These are phyloP conservation scores for Cadophora gregata DNA, from an alignment of 2,329 filamentous ascomycete genomes.

Conservation along the genomic window DNA sequence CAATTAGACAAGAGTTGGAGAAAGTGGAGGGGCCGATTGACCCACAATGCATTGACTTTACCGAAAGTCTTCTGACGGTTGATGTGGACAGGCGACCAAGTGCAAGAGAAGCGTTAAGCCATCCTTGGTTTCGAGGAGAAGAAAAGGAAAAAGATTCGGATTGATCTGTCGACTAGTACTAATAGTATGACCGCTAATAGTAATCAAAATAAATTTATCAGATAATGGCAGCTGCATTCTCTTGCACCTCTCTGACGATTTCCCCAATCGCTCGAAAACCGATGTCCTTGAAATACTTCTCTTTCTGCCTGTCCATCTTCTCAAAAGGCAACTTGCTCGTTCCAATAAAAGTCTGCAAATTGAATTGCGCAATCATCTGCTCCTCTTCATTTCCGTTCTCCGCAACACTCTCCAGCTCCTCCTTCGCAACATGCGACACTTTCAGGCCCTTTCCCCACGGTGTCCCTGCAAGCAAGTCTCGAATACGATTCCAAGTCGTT, in stretches of 20 bases:
- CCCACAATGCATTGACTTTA: not conserved
- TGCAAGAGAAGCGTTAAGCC: not conserved
- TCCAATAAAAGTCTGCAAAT: not conserved
- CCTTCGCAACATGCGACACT: not conserved
- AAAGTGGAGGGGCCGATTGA: not conserved
- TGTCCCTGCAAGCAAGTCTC: not conserved
- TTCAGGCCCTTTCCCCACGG: not conserved
- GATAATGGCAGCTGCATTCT: not conserved
- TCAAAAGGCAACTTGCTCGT: not conserved
- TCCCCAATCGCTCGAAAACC: not conserved
- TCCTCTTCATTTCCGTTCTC: slow-evolving; percentile 30
- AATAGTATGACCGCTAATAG: too few relatives aligned
- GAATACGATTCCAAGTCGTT: not conserved
- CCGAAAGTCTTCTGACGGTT: not conserved
- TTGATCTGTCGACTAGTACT: too few relatives aligned
- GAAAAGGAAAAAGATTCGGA: too few relatives aligned
- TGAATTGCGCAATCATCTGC: slow-evolving; percentile 30
- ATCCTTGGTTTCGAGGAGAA: slow-evolving; percentile 8
- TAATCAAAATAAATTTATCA: not conserved
- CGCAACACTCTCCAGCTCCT: not conserved
- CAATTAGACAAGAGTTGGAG: not conserved
- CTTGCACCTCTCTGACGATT: not conserved
- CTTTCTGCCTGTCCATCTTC: not conserved
- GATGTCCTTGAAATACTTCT: not conserved
- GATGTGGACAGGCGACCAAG: not conserved